Evolutionary conservation across 768 basidiomycete genomes (phyloP).

Genomic region (Terana coerulea): DNA sequence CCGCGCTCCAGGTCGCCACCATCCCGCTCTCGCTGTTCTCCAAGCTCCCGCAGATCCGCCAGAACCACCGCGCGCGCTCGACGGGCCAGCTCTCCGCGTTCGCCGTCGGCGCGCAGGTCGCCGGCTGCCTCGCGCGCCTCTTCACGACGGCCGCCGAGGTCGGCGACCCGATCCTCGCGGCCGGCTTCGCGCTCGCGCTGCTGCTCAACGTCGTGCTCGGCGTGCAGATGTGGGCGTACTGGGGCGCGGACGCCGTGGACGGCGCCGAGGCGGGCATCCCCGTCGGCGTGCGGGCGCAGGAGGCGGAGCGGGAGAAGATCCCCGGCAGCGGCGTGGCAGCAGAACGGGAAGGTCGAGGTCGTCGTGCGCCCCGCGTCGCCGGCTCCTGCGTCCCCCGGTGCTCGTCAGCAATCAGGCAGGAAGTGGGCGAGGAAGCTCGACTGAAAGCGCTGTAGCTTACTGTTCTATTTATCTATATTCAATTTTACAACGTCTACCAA

Average conservation of each 20-base stretch:
- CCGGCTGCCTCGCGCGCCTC: slow-evolving; percentile 85
- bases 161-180: slow-evolving; percentile 72
- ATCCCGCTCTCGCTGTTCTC: slow-evolving; percentile 90
- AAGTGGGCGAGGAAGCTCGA: slow-evolving; percentile 78
- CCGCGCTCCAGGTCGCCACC: slow-evolving; percentile 77
- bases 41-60: slow-evolving; percentile 89
- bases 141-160: slow-evolving; percentile 94
- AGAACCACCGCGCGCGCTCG: slow-evolving; percentile 69
- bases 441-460: too few relatives aligned
- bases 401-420: slow-evolving; percentile 48
- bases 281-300: slow-evolving; percentile 17
- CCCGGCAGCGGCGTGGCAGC: slow-evolving; percentile 10
- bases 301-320: slow-evolving; percentile 22
- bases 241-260: slow-evolving; percentile 52
- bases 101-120: slow-evolving; percentile 83
- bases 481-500: too few relatives aligned
- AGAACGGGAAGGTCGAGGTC: slow-evolving; percentile 36
- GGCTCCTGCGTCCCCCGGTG: slow-evolving; percentile 32
- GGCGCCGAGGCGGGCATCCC: slow-evolving; percentile 14
- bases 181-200: slow-evolving; percentile 83
- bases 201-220: slow-evolving; percentile 82
- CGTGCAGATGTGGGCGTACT: slow-evolving; percentile 80
- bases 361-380: slow-evolving; percentile 41
- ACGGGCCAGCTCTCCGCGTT: slow-evolving; percentile 96
- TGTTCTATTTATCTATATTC: too few relatives aligned